phyloP scores from a whole-genome alignment of 2,329 filamentous ascomycete species.

The Calcarisporium arbuscula region DNA sequence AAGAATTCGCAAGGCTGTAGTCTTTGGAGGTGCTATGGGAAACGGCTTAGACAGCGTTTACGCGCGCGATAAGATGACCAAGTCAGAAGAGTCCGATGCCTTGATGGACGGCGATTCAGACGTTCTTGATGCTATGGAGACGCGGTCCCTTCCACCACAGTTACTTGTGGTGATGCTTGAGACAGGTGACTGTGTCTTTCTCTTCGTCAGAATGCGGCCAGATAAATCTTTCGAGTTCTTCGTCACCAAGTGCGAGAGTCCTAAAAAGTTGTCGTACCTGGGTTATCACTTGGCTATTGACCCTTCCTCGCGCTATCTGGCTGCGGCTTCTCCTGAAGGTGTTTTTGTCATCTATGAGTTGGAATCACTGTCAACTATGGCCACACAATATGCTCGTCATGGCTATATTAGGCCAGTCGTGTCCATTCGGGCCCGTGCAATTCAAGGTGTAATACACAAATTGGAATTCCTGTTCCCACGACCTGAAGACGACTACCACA shows the following conservation, averaged over 20 bases:
- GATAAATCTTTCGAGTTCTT: constrained; percentile 52
- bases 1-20: constrained; percentile 70
- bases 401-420: constrained; percentile 54
- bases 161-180: constrained; percentile 72
- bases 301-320: constrained; percentile 62
- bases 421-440: constrained; percentile 31
- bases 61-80: constrained; percentile 20
- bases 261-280: constrained; percentile 50
- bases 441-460: constrained; percentile 72
- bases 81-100: constrained; percentile 32
- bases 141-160: constrained; percentile 60
- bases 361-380: constrained; percentile 47
- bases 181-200: constrained; percentile 66
- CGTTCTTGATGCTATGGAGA: constrained; percentile 4
- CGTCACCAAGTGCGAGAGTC: constrained; percentile 51
- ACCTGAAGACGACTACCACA: constrained; percentile 57
- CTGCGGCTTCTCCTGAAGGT: constrained; percentile 63
- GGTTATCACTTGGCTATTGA: constrained; percentile 70
- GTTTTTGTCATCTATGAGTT: constrained; percentile 68
- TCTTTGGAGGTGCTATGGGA: constrained; percentile 56
- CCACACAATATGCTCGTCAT: constrained; percentile 37
- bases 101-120: constrained; percentile 23
- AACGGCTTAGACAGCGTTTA: constrained; percentile 27
- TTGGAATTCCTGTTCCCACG: constrained; percentile 79
- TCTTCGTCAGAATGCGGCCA: constrained; percentile 52